Base-by-base conservation (phyloP, 2,329 filamentous ascomycete species). In the Fusarium foetens region DNA sequence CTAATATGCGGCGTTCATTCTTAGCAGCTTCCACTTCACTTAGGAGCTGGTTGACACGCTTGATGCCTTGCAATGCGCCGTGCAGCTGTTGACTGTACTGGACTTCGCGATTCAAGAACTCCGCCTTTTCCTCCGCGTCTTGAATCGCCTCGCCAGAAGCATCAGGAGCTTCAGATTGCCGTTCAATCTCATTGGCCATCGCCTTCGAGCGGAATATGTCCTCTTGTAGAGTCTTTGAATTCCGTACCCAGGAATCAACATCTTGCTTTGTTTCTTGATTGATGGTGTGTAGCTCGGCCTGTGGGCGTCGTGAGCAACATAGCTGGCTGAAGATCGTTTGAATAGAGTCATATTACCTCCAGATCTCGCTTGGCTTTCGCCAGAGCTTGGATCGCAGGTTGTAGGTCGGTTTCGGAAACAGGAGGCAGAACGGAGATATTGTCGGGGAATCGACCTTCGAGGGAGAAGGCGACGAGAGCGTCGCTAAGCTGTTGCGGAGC, bases 211-310 rank as follows among this genome's bases (percentile, higher is more conserved):
- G 89, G 76, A 93, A 90, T 72, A 98, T 95, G 78, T 98, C 95
- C 69, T 91, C 89, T 80, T 97, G 94, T 12, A 98, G 88, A 58
- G 91, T 90, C 81, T 94, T 94, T 52, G 95, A 94, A 80, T 96
- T 94, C 57, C 87, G 84, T 63, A 97, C 93, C 95, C 95, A 98
- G 57, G 91, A 89, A 78, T 94, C 92, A 55, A 97, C 92, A 77
- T 97, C 92, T 42, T 91, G 89, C 63, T 91, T 92, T 23, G 91
- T 92, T 73, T 94, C 90, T 78, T 90, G 89, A 81, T 95, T 97
- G 69, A 96, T 89, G 27, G 85, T 81, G 72, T 91, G 92, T 65
- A 98, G 92, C 76, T 97, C 91, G 66, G 87, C 61, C 81, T 83
- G 64, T 35, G 48, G 29, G 43, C 58, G 35, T 61, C 46, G 68